Conservation (phyloP, 2,329 filamentous ascomycete species). For the Emergomyces africanus region DNA sequence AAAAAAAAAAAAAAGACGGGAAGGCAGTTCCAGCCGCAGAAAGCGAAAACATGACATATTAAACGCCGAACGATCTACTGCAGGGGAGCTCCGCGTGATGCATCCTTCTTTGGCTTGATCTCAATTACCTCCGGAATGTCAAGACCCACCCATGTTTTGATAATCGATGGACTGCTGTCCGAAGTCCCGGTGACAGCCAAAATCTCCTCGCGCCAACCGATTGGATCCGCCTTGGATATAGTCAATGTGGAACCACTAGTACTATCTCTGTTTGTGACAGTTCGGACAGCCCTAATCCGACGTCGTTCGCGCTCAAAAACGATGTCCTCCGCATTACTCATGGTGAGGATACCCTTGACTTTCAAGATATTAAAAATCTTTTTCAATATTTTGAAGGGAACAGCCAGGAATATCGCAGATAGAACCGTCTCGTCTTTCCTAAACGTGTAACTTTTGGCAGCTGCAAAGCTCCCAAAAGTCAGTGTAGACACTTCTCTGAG, state of each 20-base stretch:
- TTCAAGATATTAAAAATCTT: slow-evolving; percentile 13
- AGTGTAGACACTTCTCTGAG: slow-evolving; percentile 12
- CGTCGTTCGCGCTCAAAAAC: slow-evolving; percentile 20
- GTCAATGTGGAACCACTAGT: background rate
- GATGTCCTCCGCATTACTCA: slow-evolving; percentile 11
- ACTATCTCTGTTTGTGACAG: background rate
- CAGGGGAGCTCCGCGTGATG: background rate
- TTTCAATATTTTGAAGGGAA: slow-evolving; percentile 17
- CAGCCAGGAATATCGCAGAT: slow-evolving; percentile 18
- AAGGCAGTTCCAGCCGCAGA: background rate
- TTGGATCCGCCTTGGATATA: background rate
- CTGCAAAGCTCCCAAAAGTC: slow-evolving; percentile 13
- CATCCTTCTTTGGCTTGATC: background rate
- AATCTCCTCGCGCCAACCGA: slow-evolving; percentile 1
- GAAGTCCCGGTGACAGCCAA: background rate
- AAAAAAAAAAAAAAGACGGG: no score
- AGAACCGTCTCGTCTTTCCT: slow-evolving; percentile 10
- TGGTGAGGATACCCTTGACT: slow-evolving; percentile 8
- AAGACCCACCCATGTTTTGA: background rate
- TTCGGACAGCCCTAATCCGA: slow-evolving; percentile 14
- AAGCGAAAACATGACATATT: background rate
- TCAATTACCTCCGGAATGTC: background rate
- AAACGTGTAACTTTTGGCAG: slow-evolving; percentile 8
- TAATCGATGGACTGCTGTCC: background rate
- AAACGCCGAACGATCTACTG: background rate